Evolutionary conservation across 208 protist species (phyloP).

Genomic region (Crithidia thermophila): DNA sequence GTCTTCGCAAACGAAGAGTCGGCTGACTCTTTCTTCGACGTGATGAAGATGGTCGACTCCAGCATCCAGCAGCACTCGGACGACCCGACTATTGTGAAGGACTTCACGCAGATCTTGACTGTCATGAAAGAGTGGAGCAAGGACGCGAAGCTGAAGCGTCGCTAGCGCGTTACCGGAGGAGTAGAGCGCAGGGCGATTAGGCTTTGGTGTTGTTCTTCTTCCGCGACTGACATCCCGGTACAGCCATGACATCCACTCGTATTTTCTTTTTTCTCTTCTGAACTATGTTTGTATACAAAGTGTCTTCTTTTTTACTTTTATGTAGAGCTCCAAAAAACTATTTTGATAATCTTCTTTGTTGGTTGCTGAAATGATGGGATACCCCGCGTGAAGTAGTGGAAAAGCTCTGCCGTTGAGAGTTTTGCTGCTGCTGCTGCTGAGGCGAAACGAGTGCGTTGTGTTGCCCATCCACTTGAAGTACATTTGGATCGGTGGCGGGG

Average conservation of each 20-base stretch:
- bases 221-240: not conserved
- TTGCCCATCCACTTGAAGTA: too few species aligned
- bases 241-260: conserved; percentile 1
- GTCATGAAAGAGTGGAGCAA: conserved; percentile 95
- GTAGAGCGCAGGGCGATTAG: not conserved
- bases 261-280: not conserved
- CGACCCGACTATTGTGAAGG: conserved; percentile 49
- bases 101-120: conserved; percentile 88
- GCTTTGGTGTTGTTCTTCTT: conserved; percentile 27
- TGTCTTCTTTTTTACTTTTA: conserved; percentile 8
- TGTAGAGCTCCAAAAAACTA: too few species aligned
- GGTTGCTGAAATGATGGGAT: too few species aligned
- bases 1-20: conserved; percentile 92
- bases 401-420: too few species aligned
- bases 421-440: too few species aligned
- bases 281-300: too few species aligned
- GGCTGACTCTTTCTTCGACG: conserved; percentile 88
- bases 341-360: not conserved
- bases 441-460: too few species aligned
- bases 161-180: conserved; percentile 9
- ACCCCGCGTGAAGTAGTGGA: too few species aligned
- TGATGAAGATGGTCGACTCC: conserved; percentile 92
- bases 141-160: conserved; percentile 84
- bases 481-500: too few species aligned
- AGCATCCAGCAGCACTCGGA: conserved; percentile 77